Conservation (phyloP, 23 red algal genomes). For the Agarophyton chilense region DNA sequence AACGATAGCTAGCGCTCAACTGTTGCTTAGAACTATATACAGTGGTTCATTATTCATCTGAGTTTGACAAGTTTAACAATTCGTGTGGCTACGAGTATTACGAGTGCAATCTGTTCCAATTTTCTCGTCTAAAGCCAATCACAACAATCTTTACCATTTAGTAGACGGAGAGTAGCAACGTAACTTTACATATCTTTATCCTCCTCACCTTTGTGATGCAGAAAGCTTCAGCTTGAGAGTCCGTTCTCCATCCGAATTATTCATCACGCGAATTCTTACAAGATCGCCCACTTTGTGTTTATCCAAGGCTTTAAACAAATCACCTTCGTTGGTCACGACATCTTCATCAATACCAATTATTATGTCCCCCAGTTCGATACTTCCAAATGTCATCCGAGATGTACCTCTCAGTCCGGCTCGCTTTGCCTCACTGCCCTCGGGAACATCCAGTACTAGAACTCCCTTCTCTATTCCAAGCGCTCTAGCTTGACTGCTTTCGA, state of each 20-base stretch:
- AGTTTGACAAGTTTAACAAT: no score
- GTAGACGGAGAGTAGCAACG: no score
- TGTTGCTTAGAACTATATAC: neutral
- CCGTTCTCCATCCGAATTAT: slow-evolving; percentile 50
- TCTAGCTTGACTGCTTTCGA: slow-evolving; percentile 90
- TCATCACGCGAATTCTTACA: slow-evolving; percentile 70
- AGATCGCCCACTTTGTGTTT: slow-evolving; percentile 89
- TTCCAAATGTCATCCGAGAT: slow-evolving; percentile 73
- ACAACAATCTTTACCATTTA: neutral
- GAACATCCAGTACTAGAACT: slow-evolving; percentile 93
- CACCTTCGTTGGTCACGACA: slow-evolving; percentile 77
- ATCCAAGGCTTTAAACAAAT: slow-evolving; percentile 93
- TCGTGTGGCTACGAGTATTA: no score
- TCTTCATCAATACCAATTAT: slow-evolving; percentile 90
- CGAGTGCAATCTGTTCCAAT: no score
- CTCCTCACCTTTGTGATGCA: slow-evolving; percentile 67
- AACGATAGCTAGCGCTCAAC: neutral
- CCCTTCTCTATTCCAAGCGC: slow-evolving; percentile 88
- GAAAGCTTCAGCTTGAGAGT: slow-evolving; percentile 47
- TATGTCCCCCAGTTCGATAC: slow-evolving; percentile 86
- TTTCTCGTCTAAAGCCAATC: neutral
- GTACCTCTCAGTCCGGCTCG: slow-evolving; percentile 91
- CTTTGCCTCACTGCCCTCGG: slow-evolving; percentile 65
- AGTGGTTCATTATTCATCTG: neutral
- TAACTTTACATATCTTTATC: no score